These are phyloP conservation scores for Mortierella sp. DNA, from an alignment of 371 early-diverging fungal genomes.

Conservation along the genomic window DNA sequence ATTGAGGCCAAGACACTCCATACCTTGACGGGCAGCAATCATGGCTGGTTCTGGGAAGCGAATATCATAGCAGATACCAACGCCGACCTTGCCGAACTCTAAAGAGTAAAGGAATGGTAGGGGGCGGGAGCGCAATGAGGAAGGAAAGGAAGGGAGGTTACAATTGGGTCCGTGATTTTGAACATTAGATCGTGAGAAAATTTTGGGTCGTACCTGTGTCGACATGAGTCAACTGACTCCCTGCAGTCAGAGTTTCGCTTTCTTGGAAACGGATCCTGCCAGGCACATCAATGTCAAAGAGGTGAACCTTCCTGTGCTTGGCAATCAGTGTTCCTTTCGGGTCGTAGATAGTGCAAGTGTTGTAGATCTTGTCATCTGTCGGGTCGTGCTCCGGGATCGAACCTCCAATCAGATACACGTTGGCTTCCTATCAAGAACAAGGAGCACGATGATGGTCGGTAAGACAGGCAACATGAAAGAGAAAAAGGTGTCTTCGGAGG, in stretches of 20 bases:
- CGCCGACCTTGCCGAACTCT: slow-evolving; percentile 87
- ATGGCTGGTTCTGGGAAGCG: slow-evolving; percentile 95
- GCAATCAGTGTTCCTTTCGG: slow-evolving; percentile 79
- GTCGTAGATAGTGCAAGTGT: slow-evolving; percentile 91
- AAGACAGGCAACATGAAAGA: no score
- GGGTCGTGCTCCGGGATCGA: slow-evolving; percentile 89
- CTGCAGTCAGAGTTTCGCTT: slow-evolving; percentile 85
- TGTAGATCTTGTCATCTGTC: slow-evolving; percentile 74
- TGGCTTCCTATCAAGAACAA: slow-evolving; percentile 68
- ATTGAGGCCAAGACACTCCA: background rate
- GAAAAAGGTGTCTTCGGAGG: background rate
- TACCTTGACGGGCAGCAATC: slow-evolving; percentile 86
- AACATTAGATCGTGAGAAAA: slow-evolving; percentile 13
- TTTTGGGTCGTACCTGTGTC: slow-evolving; percentile 68
- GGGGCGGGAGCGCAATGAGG: no score
- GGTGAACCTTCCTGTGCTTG: slow-evolving; percentile 84
- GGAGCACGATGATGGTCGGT: no score
- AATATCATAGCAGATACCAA: slow-evolving; percentile 97
- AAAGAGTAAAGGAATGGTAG: no score
- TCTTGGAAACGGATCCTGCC: slow-evolving; percentile 93
- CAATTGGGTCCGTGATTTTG: no score
- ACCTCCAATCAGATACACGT: slow-evolving; percentile 84
- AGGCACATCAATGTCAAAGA: slow-evolving; percentile 97
- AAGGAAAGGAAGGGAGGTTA: no score
- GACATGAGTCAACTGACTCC: slow-evolving; percentile 78